Conservation (phyloP, 768 basidiomycete genomes). For the Naematelia aurantialba region DNA sequence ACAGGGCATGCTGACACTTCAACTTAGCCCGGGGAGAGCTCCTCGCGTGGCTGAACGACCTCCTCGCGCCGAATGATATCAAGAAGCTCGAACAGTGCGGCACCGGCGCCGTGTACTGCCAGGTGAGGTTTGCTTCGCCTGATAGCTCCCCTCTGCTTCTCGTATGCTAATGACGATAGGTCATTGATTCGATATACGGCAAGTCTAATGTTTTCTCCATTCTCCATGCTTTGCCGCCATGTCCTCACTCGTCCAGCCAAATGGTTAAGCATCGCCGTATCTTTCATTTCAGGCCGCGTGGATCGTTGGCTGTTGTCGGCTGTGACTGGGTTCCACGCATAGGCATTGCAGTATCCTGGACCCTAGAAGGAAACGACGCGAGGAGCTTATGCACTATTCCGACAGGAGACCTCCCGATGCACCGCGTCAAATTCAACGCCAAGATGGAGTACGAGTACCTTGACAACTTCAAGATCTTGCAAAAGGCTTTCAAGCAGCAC, state of each 20-base stretch:
- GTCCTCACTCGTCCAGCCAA: conserved; percentile 16
- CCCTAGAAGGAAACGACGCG: not conserved
- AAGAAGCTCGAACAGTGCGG: conserved; percentile 77
- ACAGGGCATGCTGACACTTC: too few species aligned
- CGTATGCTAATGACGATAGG: conserved; percentile 30
- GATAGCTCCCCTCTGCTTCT: not conserved
- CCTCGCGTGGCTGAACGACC: conserved; percentile 87
- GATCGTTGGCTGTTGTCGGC: too few species aligned
- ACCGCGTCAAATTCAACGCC: conserved; percentile 89
- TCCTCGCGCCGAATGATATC: conserved; percentile 76
- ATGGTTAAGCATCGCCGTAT: too few species aligned
- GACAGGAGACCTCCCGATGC: conserved; percentile 86
- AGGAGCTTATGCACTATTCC: not conserved
- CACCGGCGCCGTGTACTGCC: conserved; percentile 87
- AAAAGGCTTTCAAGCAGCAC: conserved; percentile 83
- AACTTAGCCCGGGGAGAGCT: conserved; percentile 68
- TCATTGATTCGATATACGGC: conserved; percentile 93
- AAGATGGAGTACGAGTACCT: conserved; percentile 91
- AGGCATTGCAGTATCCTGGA: too few species aligned
- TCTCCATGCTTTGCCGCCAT: conserved; percentile 1
- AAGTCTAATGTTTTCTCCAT: conserved; percentile 39
- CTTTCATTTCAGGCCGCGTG: too few species aligned
- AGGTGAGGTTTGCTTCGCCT: conserved; percentile 51
- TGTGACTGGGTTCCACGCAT: too few species aligned
- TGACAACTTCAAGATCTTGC: conserved; percentile 92